These are phyloP conservation scores for Aureobasidium namibiae DNA, from an alignment of 2,329 filamentous ascomycete genomes.

Conservation along the genomic window DNA sequence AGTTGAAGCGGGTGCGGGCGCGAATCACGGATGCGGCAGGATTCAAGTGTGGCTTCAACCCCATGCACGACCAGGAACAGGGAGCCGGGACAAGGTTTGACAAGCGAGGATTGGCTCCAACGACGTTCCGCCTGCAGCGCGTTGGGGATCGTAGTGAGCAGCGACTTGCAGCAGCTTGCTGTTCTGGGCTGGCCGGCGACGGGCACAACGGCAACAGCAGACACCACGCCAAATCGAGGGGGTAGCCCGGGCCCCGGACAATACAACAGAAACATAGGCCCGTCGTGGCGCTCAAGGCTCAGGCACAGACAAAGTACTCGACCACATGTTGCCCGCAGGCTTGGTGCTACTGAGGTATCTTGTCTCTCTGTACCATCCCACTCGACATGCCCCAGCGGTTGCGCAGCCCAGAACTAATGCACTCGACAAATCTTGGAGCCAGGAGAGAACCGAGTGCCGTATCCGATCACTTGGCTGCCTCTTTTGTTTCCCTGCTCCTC, in stretches of 20 bases:
- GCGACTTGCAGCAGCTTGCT: constrained; percentile 6
- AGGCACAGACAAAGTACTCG: constrained; percentile 9
- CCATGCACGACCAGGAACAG: constrained; percentile 14
- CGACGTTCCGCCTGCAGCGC: constrained; percentile 11
- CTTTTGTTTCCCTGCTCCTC: background rate
- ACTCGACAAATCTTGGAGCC: background rate
- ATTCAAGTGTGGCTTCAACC: constrained; percentile 12
- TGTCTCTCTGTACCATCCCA: constrained; percentile 9
- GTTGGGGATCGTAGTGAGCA: constrained; percentile 13
- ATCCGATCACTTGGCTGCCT: background rate
- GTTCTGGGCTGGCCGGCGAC: constrained; percentile 11
- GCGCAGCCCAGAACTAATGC: constrained; percentile 7
- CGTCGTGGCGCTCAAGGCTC: background rate
- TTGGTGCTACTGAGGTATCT: constrained; percentile 7
- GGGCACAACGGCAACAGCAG: constrained; percentile 12
- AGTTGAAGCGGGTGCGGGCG: constrained; percentile 15
- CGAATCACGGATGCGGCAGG: constrained; percentile 15
- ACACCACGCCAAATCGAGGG: constrained; percentile 7
- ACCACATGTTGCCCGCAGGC: constrained; percentile 5
- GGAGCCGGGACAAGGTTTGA: constrained; percentile 14
- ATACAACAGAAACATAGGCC: constrained; percentile 11
- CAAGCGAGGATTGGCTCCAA: constrained; percentile 13
- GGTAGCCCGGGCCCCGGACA: constrained; percentile 9
- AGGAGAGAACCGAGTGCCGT: constrained; percentile 6
- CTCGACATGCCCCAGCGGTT: background rate